Evolutionary conservation across 805 yeast genomes (phyloP).

Genomic region (Wickerhamiella brachini): DNA sequence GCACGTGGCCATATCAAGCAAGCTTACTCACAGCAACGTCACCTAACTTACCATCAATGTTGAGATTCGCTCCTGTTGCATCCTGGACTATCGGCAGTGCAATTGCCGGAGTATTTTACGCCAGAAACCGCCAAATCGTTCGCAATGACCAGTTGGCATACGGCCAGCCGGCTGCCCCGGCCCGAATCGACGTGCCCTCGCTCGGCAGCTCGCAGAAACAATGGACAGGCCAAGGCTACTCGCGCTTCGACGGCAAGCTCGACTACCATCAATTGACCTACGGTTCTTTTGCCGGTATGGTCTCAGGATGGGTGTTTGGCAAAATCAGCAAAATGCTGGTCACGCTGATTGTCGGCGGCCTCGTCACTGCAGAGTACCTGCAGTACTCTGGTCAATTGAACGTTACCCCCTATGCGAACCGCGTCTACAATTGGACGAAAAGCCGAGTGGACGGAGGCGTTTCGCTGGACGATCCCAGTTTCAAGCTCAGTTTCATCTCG

Average conservation of each 20-base stretch:
- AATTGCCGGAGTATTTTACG: background rate
- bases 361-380: slow-evolving; percentile 37
- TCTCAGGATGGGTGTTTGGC: slow-evolving; percentile 47
- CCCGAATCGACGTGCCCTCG: background rate
- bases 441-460: slow-evolving; percentile 31
- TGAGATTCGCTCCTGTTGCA: background rate
- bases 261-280: slow-evolving; percentile 49
- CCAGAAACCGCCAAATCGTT: background rate
- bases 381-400: slow-evolving; percentile 36
- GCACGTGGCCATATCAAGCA: background rate
- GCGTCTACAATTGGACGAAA: slow-evolving; percentile 20
- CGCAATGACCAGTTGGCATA: background rate
- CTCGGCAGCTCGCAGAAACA: background rate
- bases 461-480: slow-evolving; percentile 44
- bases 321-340: slow-evolving; percentile 43
- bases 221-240: background rate
- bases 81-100: background rate
- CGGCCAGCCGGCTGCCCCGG: background rate
- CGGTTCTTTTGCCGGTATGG: slow-evolving; percentile 50
- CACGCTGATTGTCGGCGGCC: slow-evolving; percentile 33
- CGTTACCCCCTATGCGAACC: slow-evolving; percentile 13
- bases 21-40: background rate
- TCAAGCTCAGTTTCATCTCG: slow-evolving; percentile 41
- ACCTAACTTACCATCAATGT: background rate
- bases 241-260: slow-evolving; percentile 20